Evolutionary conservation across 208 protist genomes (phyloP).

Genomic region (Polymyxa betae): DNA sequence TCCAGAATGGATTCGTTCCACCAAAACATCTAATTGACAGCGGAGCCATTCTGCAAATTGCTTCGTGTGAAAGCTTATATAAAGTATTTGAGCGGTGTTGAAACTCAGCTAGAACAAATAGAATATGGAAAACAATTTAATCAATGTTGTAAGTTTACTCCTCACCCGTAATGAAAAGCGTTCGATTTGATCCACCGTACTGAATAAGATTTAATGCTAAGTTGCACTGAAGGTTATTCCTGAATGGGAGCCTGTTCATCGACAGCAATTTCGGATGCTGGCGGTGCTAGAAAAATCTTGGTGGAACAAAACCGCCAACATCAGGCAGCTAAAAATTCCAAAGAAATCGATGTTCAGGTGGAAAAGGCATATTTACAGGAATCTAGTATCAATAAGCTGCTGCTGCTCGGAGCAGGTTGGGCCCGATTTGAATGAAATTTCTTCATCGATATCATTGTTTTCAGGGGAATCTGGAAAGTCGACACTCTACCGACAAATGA

Average conservation of each 20-base stretch:
- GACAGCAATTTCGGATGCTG: too few relatives aligned
- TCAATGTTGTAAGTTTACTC: too few relatives aligned
- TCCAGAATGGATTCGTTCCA: constrained; percentile 11
- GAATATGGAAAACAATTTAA: too few relatives aligned
- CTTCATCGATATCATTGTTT: not conserved
- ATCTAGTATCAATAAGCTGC: constrained; percentile 63
- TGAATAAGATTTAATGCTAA: too few relatives aligned
- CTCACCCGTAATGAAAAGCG: too few relatives aligned
- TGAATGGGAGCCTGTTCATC: too few relatives aligned
- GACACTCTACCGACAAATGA: constrained; percentile 82
- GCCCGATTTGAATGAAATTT: not conserved
- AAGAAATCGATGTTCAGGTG: constrained; percentile 22
- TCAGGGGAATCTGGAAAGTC: constrained; percentile 79
- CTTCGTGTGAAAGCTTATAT: constrained; percentile 56
- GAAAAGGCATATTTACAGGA: constrained; percentile 59
- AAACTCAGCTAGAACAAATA: too few relatives aligned
- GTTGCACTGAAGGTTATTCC: too few relatives aligned
- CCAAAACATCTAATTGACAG: not conserved
- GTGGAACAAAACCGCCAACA: too few relatives aligned
- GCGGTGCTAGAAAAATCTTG: too few relatives aligned
- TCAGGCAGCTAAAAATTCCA: too few relatives aligned
- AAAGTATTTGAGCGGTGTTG: constrained; percentile 59
- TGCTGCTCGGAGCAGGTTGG: constrained; percentile 64
- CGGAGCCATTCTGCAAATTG: constrained; percentile 25
- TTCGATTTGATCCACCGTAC: too few relatives aligned